Evolutionary conservation across 495 filamentous ascomycete species (phyloP).

Genomic region (Astrothelium subdiscretum): DNA sequence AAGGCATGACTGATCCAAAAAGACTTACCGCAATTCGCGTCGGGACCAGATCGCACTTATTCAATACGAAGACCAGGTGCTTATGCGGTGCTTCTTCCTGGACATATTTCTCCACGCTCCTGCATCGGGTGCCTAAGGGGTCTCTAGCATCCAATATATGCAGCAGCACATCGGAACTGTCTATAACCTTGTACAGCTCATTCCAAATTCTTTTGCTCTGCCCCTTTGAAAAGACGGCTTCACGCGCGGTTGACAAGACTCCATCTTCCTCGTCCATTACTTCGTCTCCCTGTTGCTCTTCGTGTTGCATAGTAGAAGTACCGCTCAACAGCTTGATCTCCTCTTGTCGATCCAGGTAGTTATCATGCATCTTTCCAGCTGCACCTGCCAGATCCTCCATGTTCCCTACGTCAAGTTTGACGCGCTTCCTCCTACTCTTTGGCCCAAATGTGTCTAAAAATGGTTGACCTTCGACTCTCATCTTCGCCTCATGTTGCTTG

Average conservation of each 20-base stretch:
- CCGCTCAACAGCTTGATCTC: constrained; percentile 61
- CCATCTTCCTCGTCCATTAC: constrained; percentile 41
- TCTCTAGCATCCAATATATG: constrained; percentile 33
- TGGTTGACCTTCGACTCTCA: constrained; percentile 74
- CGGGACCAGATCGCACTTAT: constrained; percentile 95
- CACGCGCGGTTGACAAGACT: constrained; percentile 55
- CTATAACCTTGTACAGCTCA: constrained; percentile 74
- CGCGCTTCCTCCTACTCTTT: constrained; percentile 81
- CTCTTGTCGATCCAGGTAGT: constrained; percentile 66
- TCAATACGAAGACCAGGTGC: constrained; percentile 82
- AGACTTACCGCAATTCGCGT: constrained; percentile 83
- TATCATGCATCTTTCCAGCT: constrained; percentile 62
- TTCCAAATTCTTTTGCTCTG: constrained; percentile 96
- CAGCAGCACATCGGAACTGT: constrained; percentile 29
- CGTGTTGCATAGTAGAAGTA: constrained; percentile 30
- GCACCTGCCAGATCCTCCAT: constrained; percentile 74
- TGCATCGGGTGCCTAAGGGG: constrained; percentile 38
- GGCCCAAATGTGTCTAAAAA: constrained; percentile 89
- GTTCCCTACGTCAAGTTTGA: constrained; percentile 71
- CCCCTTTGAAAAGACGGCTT: constrained; percentile 88
- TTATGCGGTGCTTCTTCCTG: constrained; percentile 89
- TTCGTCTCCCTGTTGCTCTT: constrained; percentile 34
- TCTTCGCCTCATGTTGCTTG: constrained; percentile 90
- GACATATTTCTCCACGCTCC: constrained; percentile 88
- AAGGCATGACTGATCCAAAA: too few species aligned